Base-by-base conservation (phyloP, 2,329 filamentous ascomycete genomes). In the Ceratocystis albifundus region DNA sequence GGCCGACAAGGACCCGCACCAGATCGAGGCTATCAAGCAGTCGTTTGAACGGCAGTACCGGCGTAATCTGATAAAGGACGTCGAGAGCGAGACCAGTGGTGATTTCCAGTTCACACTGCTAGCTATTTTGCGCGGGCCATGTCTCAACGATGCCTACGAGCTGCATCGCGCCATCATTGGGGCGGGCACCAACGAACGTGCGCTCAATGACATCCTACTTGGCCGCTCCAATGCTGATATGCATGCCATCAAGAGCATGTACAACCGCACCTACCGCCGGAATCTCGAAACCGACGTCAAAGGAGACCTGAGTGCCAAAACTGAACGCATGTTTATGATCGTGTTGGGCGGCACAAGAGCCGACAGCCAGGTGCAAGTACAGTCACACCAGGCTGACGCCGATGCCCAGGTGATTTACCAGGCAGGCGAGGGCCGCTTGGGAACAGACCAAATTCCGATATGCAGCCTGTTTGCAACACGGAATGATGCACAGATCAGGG, bases 161-260 rank as follows among this genome's bases (percentile, higher is more conserved):
- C 77, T 94, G 7, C 80, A 86, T 72, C 80, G 87, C 1, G 87
- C 90, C 1, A 85, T 96, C 78, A 80, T 85, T 62, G 91, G 93
- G 0, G 74, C 84, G 0, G 94, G 94, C 6, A 97, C 93, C 0
- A 96, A 96, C 71, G 93, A 97, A 73, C 79, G 80, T 65, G 80
- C 94, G 0, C 80, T 99, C 62, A 94, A 96, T 74, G 93, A 97
- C 71, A 82, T 96, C 4, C 80, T 97, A 1, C 82, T 96, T 3
- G 82, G 86, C 7, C 84, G 93, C 45, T 88, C 86, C 45, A 97
- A 97, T 72, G 90, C 91, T 44, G 93, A 97, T 71, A 79, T 99
- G 48, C 82, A 84, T 65, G 90, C 89, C 48, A 96, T 99, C 79
- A 96, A 95, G 77, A 76, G 79, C 61, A 82, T 85, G 20, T 97